phyloP scores from a whole-genome alignment of 73 alveolate genomes.

The Tetrahymena malaccensis region DNA sequence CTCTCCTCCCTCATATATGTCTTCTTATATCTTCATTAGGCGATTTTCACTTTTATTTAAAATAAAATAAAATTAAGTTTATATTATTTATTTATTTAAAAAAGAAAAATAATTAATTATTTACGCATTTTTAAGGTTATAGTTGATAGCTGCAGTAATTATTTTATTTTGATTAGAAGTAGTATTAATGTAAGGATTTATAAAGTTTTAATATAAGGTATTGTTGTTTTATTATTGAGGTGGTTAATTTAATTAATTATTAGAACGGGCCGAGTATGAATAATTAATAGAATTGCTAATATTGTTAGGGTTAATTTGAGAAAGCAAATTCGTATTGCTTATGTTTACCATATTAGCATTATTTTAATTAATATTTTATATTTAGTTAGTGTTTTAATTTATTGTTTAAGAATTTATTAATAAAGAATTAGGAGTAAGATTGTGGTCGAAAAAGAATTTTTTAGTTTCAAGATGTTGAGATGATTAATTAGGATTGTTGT shows the following conservation, averaged over 20 bases:
- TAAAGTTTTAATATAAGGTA: background rate
- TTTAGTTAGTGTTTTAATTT: background rate
- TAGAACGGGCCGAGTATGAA: background rate
- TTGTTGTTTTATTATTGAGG: background rate
- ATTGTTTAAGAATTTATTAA: background rate
- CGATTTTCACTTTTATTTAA: background rate
- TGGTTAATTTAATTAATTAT: background rate
- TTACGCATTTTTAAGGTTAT: background rate
- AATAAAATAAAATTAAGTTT: background rate
- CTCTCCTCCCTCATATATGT: background rate
- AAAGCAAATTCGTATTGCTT: background rate
- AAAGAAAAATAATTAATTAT: background rate
- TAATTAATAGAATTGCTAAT: background rate
- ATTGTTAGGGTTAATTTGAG: background rate
- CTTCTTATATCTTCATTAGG: background rate
- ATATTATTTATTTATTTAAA: background rate
- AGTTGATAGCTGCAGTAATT: background rate
- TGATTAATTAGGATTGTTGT: background rate
- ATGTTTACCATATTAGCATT: background rate
- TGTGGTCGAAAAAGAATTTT: background rate
- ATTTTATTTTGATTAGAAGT: background rate
- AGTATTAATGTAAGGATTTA: background rate
- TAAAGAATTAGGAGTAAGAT: background rate
- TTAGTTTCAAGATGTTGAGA: background rate
- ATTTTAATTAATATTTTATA: background rate